Evolutionary conservation across 305 asterid genomes (phyloP), one percentile per base, ranked within the genome.

Genomic region (Fraxinus xanthoxyloides): DNA sequence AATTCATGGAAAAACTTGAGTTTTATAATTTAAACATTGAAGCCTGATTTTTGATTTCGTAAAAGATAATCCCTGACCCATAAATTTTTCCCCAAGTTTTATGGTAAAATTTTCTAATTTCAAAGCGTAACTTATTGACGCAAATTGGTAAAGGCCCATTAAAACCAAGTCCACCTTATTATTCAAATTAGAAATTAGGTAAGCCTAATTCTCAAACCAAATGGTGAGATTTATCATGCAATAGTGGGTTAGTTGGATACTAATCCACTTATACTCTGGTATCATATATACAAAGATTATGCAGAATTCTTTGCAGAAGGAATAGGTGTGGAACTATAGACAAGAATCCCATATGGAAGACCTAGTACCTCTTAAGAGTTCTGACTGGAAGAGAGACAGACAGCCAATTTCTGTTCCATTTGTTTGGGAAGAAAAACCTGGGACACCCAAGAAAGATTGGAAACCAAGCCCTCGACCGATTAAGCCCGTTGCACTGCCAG

Each of bases 371-470:
- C 79, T 85, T 9, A 89, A 84, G 80, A 81, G 77, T 63, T 79
- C 79, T 26, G 85, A 84, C 48, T 81, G 80, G 81, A 89, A 83
- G 87, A 87, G 90, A 88, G 91, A 86, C 10, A 87, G 86, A 76
- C 95, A 90, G 78, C 82, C 88, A 35, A 92, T 93, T 82, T 93
- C 97, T 34, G 82, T 94, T 35, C 97, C 97, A 31, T 93, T 93
- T 82, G 30, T 90, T 32, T 94, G 97, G 98, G 98, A 94, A 89
- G 94, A 85, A 51, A 86, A 78, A 75, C 98, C 97, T 12, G 97
- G 97, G 12, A 81, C 80, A 43, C 95, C 97, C 24, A 90, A 92
- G 84, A 93, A 86, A 83, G 90, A 91, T 76, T 93, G 97, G 97
- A 91, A 87, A 77, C 90, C 91, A 7, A 67, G 75, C 0, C 15